These are phyloP conservation scores for Lomentospora prolificans DNA, from an alignment of 2,329 filamentous ascomycete species.

Conservation along the genomic window DNA sequence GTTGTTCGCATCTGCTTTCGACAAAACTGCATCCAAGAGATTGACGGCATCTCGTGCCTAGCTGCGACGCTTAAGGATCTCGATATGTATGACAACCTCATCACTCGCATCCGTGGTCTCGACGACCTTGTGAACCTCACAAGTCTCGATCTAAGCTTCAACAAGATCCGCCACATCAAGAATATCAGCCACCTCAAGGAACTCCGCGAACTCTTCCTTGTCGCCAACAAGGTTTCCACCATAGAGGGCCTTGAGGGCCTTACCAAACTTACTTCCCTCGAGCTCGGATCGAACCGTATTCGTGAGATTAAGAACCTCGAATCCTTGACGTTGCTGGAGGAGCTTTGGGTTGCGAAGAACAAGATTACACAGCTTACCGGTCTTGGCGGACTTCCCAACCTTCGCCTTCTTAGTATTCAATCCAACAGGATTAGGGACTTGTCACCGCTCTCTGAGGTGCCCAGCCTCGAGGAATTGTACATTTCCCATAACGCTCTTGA, in stretches of 20 bases:
- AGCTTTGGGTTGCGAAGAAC: conserved; percentile 94
- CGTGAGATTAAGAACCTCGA: conserved; percentile 81
- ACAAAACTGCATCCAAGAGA: conserved; percentile 77
- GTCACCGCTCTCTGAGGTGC: conserved; percentile 61
- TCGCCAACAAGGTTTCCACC: conserved; percentile 83
- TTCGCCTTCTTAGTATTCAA: conserved; percentile 87
- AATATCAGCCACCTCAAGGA: conserved; percentile 67
- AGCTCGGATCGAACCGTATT: conserved; percentile 87
- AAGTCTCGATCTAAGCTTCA: conserved; percentile 86
- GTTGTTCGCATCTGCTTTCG: conserved; percentile 75
- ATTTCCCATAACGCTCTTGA: conserved; percentile 90
- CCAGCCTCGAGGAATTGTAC: conserved; percentile 82
- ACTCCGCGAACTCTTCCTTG: conserved; percentile 78
- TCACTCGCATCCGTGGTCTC: conserved; percentile 75
- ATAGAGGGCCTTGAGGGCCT: conserved; percentile 80
- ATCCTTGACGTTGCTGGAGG: conserved; percentile 63
- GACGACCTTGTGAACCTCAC: conserved; percentile 68
- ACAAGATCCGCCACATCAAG: conserved; percentile 99
- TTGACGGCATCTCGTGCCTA: conserved; percentile 62
- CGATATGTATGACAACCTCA: conserved; percentile 94
- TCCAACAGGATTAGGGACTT: conserved; percentile 83
- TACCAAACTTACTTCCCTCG: conserved; percentile 67
- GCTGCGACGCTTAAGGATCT: conserved; percentile 66
- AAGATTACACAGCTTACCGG: conserved; percentile 81
- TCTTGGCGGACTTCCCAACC: conserved; percentile 62